Conservation (phyloP, 2,329 filamentous ascomycete genomes). For the Fusarium ramigenum region DNA sequence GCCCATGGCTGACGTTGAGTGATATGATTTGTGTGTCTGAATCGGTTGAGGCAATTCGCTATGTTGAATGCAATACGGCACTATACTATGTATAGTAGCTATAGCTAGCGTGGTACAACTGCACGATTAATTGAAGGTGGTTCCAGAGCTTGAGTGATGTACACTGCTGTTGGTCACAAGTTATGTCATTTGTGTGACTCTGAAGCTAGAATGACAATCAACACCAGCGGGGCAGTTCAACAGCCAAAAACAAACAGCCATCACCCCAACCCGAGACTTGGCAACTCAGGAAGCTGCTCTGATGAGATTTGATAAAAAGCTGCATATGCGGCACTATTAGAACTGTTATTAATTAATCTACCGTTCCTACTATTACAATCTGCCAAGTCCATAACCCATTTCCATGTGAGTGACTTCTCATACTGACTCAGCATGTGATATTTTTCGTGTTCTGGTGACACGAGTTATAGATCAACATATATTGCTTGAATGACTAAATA, state of each 20-base stretch:
- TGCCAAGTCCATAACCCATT: neutral
- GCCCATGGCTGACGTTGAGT: constrained; percentile 22
- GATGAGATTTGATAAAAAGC: neutral
- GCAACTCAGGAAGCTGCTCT: neutral
- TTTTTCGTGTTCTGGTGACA: neutral
- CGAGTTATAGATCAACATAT: neutral
- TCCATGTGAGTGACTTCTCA: neutral
- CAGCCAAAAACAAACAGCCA: neutral
- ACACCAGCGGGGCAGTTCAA: constrained; percentile 25
- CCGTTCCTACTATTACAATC: neutral
- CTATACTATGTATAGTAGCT: neutral
- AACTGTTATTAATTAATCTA: neutral
- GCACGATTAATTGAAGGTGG: neutral
- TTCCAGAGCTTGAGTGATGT: neutral
- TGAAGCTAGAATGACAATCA: constrained; percentile 27
- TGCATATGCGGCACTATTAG: neutral
- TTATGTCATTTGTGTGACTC: constrained; percentile 21
- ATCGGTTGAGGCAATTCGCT: constrained; percentile 6
- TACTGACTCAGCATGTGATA: neutral
- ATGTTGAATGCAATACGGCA: neutral
- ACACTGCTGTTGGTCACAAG: constrained; percentile 1
- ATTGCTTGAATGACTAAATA: neutral
- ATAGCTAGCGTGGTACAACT: neutral
- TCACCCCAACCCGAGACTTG: neutral
- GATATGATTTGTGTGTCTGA: constrained; percentile 5